A percentile compares a stretch with the other conserved stretches of the same genome.
Conservation (phyloP, 2,329 filamentous ascomycete species). For the Pseudopyrenochaeta lycopersici region DNA sequence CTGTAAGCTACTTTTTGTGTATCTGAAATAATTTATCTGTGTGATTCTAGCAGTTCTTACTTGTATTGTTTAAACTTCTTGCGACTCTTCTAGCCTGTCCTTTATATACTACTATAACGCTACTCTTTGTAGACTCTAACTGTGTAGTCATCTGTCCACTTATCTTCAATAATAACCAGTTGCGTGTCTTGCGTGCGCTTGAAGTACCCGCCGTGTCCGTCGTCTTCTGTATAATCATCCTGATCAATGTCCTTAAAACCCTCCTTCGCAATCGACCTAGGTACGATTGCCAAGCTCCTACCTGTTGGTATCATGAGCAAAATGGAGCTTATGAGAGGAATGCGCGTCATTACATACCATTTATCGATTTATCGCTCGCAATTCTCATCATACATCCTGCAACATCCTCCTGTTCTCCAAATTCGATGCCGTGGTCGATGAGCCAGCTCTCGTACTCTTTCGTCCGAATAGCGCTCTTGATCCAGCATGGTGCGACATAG, state of each 20-base stretch:
- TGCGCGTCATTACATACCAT: constrained; percentile 11
- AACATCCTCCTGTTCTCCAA: constrained; percentile 43
- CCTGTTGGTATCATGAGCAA: constrained; percentile 27
- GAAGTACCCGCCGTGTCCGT: constrained; percentile 45
- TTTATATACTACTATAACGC: too few relatives aligned
- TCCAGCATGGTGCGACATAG: constrained; percentile 28
- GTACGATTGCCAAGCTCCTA: constrained; percentile 54
- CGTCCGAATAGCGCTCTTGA: constrained; percentile 35
- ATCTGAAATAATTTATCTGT: too few relatives aligned
- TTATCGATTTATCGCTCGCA: constrained; percentile 28
- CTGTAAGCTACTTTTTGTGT: too few relatives aligned
- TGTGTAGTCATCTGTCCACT: constrained; percentile 51
- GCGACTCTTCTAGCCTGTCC: too few relatives aligned
- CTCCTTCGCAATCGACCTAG: constrained; percentile 49
- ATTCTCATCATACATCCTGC: constrained; percentile 47
- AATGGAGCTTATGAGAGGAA: background rate
- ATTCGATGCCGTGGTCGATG: constrained; percentile 52
- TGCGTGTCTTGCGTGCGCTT: constrained; percentile 52
- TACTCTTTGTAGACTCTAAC: constrained; percentile 46
- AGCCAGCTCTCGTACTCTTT: constrained; percentile 55
- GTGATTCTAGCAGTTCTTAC: too few relatives aligned
- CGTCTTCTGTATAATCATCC: constrained; percentile 49
- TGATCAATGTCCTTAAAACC: constrained; percentile 53
- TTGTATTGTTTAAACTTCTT: too few relatives aligned
- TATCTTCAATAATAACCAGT: constrained; percentile 54